phyloP scores from a whole-genome alignment of 2,329 filamentous ascomycete genomes.

The Ascocoryne sarcoides region DNA sequence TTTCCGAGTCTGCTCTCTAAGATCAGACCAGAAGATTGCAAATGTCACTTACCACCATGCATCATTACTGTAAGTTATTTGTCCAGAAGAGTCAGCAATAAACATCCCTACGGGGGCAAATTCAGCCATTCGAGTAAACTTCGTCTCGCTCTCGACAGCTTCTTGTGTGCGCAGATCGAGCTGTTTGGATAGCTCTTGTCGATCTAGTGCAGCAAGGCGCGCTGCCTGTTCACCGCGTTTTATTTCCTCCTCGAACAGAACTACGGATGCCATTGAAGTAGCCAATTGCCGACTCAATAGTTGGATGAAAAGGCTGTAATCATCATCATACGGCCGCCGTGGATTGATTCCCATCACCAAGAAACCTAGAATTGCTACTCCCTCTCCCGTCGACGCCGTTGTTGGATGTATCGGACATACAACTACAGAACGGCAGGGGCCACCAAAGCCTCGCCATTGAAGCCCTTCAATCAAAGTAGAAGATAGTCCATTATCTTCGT shows the following conservation, averaged over 20 bases:
- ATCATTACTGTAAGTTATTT: slow-evolving; percentile 74
- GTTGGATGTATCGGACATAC: slow-evolving; percentile 74
- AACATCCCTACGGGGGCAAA: slow-evolving; percentile 80
- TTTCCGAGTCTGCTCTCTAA: background rate
- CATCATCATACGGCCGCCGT: slow-evolving; percentile 67
- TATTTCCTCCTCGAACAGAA: slow-evolving; percentile 78
- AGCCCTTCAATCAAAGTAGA: slow-evolving; percentile 55
- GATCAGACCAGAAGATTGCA: background rate
- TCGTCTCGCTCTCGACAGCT: slow-evolving; percentile 60
- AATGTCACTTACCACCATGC: slow-evolving; percentile 44
- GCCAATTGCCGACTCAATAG: slow-evolving; percentile 67
- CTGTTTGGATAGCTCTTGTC: slow-evolving; percentile 68
- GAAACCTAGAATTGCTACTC: slow-evolving; percentile 67
- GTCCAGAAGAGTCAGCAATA: slow-evolving; percentile 63
- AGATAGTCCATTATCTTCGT: slow-evolving; percentile 59
- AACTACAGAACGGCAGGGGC: slow-evolving; percentile 61
- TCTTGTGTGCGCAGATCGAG: slow-evolving; percentile 56
- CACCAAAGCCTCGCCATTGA: slow-evolving; percentile 61
- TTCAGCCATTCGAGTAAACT: slow-evolving; percentile 77
- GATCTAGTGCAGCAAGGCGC: slow-evolving; percentile 64
- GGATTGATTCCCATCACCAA: slow-evolving; percentile 73
- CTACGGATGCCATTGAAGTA: slow-evolving; percentile 72
- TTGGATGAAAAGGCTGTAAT: slow-evolving; percentile 71
- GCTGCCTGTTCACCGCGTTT: slow-evolving; percentile 64
- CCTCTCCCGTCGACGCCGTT: too few species aligned